Percentiles rank a stretch among this genome's conserved stretches.
phyloP scores from a whole-genome alignment of 306 rosid genomes.

The Gleditsia sinensis region DNA sequence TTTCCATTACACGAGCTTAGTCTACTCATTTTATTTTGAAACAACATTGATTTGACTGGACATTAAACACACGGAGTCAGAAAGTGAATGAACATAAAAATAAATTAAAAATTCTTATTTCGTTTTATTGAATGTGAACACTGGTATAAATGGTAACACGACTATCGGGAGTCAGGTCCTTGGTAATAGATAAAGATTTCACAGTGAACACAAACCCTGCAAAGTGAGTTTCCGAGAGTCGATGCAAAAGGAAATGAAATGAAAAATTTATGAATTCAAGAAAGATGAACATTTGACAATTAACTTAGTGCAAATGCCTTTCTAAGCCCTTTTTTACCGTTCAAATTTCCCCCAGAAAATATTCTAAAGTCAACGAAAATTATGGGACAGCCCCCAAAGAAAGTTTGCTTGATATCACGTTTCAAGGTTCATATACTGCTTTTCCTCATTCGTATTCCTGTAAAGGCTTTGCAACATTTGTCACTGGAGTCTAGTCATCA shows the following conservation, averaged over 20 bases:
- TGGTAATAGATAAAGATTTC: not conserved
- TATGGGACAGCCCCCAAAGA: constrained; percentile 24
- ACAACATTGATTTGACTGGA: too few relatives aligned
- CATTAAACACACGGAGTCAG: too few relatives aligned
- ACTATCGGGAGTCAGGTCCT: not conserved
- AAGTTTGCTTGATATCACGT: constrained; percentile 25
- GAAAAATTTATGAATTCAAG: not conserved
- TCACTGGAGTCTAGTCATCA: constrained; percentile 35
- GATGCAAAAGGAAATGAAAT: not conserved
- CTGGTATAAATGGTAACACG: not conserved
- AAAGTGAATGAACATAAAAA: not conserved
- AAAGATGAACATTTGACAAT: constrained; percentile 25
- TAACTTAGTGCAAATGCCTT: constrained; percentile 7
- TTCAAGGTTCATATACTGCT: constrained; percentile 30
- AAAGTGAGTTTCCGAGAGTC: too few relatives aligned
- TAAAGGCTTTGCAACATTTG: constrained; percentile 31
- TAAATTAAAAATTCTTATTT: not conserved
- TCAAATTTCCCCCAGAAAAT: not conserved
- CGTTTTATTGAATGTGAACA: not conserved
- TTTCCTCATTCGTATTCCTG: constrained; percentile 19
- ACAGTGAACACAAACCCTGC: constrained; percentile 20
- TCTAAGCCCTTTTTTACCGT: constrained; percentile 26
- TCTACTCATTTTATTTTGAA: too few relatives aligned
- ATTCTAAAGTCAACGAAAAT: constrained; percentile 10
- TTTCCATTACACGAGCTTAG: not conserved